Base-by-base conservation (phyloP, 2,329 filamentous ascomycete species). In the Aphanoascus verrucosus region DNA sequence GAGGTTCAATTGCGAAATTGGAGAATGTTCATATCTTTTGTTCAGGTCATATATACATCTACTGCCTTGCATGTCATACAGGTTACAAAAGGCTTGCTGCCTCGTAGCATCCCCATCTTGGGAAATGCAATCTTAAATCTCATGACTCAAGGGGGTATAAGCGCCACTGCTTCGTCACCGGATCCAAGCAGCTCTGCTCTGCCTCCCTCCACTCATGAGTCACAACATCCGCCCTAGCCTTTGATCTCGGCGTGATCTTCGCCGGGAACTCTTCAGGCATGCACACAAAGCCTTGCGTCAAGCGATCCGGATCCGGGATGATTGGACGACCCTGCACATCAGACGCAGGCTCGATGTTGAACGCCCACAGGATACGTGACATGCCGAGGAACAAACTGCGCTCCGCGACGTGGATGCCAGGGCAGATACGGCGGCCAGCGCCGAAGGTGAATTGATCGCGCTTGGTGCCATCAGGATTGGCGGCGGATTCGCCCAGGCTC, bases 361-460 rank as follows among this genome's bases (percentile, higher is more conserved):
- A 68, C 1, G 61, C 78, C 79, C 79, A 83, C 0, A 83, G 61
- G 0, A 77, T 64, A 1, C 74, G 70, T 0, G 75, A 69, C 17
- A 78, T 71, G 42, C 69, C 72, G 1, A 77, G 63, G 8, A 70
- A 67, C 0, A 81, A 66, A 0, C 72, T 78, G 0, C 76, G 72
- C 41, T 77, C 72, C 0, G 75, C 77, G 0, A 81, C 69, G 49
- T 81, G 77, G 57, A 77, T 72, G 2, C 61, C 61, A 7, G 61
- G 62, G 42, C 62, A 64, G 40, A 62, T 55, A 12, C 60, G 60
- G 6, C 63, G 59, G 2, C 62, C 61, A 5, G 53, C 48, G 3
- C 63, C 62, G 38, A 59, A 64, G 3, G 49, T 64, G 59, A 74
- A 78, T 49, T 77, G 74, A 55, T 73, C 69, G 6, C 69, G 66